phyloP scores from a whole-genome alignment of 306 rosid species.

The Argentina anserina region DNA sequence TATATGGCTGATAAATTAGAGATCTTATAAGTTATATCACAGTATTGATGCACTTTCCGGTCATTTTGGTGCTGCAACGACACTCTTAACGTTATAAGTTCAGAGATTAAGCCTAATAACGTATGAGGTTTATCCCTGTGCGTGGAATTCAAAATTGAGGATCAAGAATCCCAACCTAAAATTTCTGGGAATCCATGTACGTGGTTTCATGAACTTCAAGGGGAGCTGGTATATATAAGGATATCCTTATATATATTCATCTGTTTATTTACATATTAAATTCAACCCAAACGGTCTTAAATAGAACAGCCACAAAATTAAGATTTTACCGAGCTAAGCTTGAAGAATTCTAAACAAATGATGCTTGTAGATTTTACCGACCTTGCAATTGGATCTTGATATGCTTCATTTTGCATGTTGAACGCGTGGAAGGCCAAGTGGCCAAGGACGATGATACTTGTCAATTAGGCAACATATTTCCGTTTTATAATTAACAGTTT shows the following conservation, averaged over 20 bases:
- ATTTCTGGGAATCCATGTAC: neutral
- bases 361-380: neutral
- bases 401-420: slow-evolving; percentile 39
- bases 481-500: neutral
- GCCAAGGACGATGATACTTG: slow-evolving; percentile 25
- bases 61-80: neutral
- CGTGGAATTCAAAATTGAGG: neutral
- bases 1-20: neutral
- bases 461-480: slow-evolving; percentile 15
- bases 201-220: neutral
- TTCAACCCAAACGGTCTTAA: neutral
- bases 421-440: slow-evolving; percentile 43
- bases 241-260: neutral
- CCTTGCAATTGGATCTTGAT: neutral
- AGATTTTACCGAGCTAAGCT: too few relatives aligned
- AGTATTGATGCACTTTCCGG: neutral
- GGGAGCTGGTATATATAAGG: neutral
- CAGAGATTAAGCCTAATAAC: neutral
- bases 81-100: neutral
- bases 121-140: neutral
- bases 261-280: too few relatives aligned
- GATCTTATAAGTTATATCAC: neutral
- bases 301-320: neutral
- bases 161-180: neutral
- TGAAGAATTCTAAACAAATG: neutral